Base-by-base conservation (phyloP, 2,329 filamentous ascomycete species). In the Dactylellina leptospora region DNA sequence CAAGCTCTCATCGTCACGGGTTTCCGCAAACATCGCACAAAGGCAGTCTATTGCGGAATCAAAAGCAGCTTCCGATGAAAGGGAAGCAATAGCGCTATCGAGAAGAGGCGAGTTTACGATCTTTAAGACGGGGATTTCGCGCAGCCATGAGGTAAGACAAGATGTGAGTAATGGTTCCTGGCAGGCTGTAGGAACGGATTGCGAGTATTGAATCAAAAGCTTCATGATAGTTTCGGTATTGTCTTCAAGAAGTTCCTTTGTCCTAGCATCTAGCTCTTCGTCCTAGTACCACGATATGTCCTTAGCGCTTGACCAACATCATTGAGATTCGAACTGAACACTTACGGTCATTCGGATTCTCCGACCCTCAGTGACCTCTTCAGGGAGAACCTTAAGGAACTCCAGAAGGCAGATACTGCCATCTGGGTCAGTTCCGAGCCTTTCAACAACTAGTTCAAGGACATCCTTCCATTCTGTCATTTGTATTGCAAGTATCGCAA, bases 341-440 rank as follows among this genome's bases (percentile, higher is more conserved):
- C 92, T 84, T 95, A 96, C 93, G 87, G 92, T 93, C 83, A 99
- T 86, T 85, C 92, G 96, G 85, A 99, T 97, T 84, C 97, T 99
- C 82, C 95, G 92, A 83, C 95, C 95, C 85, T 99, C 93, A 77
- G 91, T 97, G 79, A 99, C 95, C 85, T 99, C 95, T 84, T 99
- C 95, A 63, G 95, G 95, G 75, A 99, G 88, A 78, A 99, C 93
- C 81, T 92, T 92, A 75, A 99, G 85, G 81, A 99, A 99, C 81
- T 99, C 95, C 78, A 99, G 85, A 78, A 97, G 90, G 80, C 90
- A 95, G 75, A 92, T 87, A 77, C 95, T 87, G 79, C 90, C 92
- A 78, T 88, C 87, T 72, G 89, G 86, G 78, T 90, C 89, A 79
- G 86, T 87, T 75, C 90, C 89, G 63, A 97, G 86, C 44, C 90